Evolutionary conservation across 1,284 basidiomycete species (phyloP), one percentile per base, ranked within the genome.

Genomic region (Microbotryum silenes-acaulis): DNA sequence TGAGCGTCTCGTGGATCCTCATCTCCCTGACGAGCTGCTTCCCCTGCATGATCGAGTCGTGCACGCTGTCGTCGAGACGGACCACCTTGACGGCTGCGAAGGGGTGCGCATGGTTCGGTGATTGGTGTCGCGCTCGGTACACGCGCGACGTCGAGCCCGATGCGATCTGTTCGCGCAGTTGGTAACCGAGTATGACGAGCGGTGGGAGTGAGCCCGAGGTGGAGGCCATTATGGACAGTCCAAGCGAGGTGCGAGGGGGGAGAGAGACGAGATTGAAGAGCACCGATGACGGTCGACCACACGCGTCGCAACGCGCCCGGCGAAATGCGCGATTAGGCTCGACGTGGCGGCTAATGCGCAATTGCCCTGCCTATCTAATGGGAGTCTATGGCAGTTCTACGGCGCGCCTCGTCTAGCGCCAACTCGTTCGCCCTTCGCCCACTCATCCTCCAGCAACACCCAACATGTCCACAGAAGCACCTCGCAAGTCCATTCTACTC

Each of bases 11-110:
- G 74, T 98, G 94, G 4, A 97, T 86, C 57, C 89, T 85, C 75
- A 97, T 93, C 76, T 98, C 94, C 74, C 93, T 96, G 64, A 96
- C 85, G 20, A 91, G 78, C n/a, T 81, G 82, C 74, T 91, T 91
- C 64, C 87, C 80, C 47, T 87, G 82, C 50, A 80, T 79, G 4
- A 82, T 82, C 6, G 84, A 85, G 54, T 82, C 71, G 8, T 79
- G 74, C 2, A 54, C 54, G n/a, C 42, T 46, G 10, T 54, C 45
- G n/a, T 57, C 57, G n/a, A 66, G 21, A 0, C 82, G 85, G 55
- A 92, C 77, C 45, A 92, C 78, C 76, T 94, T 96, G 80, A 91
- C 91, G 21, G 91, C 91, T 1, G 88, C 89, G 3, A 89, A 20
- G 75, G 79, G 61, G 81, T 80, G 8, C 20, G 51, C 23, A 18